Evolutionary conservation across 306 rosid genomes (phyloP).

Genomic region (Delonix regia): DNA sequence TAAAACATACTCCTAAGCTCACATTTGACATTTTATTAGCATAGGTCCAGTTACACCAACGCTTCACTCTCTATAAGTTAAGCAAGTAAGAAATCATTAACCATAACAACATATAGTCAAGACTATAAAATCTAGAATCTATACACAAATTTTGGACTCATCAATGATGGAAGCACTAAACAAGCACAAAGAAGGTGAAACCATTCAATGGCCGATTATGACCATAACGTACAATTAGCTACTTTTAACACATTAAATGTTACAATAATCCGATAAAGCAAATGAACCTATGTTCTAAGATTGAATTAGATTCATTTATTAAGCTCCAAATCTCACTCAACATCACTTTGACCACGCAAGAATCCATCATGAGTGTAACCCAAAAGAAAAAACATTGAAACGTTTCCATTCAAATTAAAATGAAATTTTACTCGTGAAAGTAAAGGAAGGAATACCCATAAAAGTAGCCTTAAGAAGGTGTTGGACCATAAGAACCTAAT

Average conservation of each 20-base stretch:
- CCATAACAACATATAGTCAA: constrained; percentile 11
- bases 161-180: neutral
- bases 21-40: neutral
- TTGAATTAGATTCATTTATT: constrained; percentile 4
- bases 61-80: neutral
- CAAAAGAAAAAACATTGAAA: neutral
- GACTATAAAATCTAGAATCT: neutral
- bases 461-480: constrained; percentile 89
- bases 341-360: neutral
- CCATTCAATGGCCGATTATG: constrained; percentile 17
- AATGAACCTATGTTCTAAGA: neutral
- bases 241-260: constrained; percentile 10
- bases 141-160: constrained; percentile 4
- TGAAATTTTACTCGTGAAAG: neutral
- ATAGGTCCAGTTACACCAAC: constrained; percentile 5
- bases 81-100: constrained; percentile 10
- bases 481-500: constrained; percentile 92
- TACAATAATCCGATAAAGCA: constrained; percentile 12
- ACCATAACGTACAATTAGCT: constrained; percentile 18
- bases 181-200: constrained; percentile 15
- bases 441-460: constrained; percentile 57
- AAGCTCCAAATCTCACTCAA: constrained; percentile 10
- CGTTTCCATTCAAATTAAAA: neutral
- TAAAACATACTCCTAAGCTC: constrained; percentile 14
- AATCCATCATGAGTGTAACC: neutral